Evolutionary conservation across 805 yeast genomes (phyloP), one percentile per base, ranked within the genome.

Genomic region (Ogataea paraovalis): DNA sequence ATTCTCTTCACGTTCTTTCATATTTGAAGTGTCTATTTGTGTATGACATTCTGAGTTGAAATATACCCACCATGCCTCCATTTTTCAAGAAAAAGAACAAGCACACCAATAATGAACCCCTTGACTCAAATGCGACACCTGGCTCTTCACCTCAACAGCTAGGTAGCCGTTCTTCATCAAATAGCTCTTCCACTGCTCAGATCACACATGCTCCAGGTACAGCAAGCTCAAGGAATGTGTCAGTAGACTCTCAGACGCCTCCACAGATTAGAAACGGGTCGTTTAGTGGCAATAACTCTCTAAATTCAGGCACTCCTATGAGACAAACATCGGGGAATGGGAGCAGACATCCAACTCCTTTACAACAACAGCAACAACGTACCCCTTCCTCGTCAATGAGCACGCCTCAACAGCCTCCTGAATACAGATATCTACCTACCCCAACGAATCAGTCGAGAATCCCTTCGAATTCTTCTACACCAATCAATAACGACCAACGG

Each of bases 1-100:
- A 25, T 25, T 25, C 28, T 30, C 16, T 5, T 14, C 34, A 7
- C 16, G 12, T 14, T 14, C 13, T 30, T 5, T 12, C 28, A 7
- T 25, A 30, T 10, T 30, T 30, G 34, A 30, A 30, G 16, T 12
- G 14, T 10, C 5, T 13, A 30, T 30, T 14, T 30, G 34, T n/a
- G n/a, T n/a, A n/a, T n/a, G n/a, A n/a, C n/a, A n/a, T n/a, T n/a
- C n/a, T n/a, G n/a, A n/a, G n/a, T n/a, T n/a, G n/a, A n/a, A n/a
- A n/a, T n/a, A n/a, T 32, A 32, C 18, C 20, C 22, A 39, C 14
- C 20, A 50, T 50, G 56, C 44, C 58, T 12, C 58, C 62, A 1
- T 58, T 60, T 39, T 60, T 59, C 51, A 60, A 58, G 47, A 58
- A 54, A 40, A 60, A 55, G 51, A 49, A 38, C 30, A 54, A 51